A percentile compares a stretch with the other conserved stretches of the same genome.
Evolutionary conservation across 208 protist genomes (phyloP).

Genomic region (Cochliopodium minus): DNA sequence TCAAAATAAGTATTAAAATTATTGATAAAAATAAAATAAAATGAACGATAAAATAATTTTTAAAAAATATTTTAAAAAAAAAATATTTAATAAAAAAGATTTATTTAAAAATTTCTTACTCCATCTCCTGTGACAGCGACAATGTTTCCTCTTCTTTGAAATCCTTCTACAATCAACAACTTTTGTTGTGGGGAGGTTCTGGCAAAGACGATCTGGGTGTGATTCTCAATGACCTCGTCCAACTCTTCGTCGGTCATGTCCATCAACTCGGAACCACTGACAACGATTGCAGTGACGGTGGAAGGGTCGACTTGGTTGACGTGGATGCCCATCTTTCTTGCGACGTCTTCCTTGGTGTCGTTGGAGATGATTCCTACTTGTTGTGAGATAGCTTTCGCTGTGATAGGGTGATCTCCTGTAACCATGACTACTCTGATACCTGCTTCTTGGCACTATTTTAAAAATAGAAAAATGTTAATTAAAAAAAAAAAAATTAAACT

Average conservation of each 20-base stretch:
- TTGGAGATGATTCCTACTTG: conserved; percentile 53
- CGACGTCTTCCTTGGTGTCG: background rate
- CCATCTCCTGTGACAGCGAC: conserved; percentile 7
- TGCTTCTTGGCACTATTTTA: conserved; percentile 51
- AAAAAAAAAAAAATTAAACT: too few relatives aligned
- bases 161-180: conserved; percentile 38
- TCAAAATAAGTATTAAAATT: too few relatives aligned
- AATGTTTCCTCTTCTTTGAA: conserved; percentile 19
- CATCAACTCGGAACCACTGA: background rate
- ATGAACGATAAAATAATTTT: too few relatives aligned
- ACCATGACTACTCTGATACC: conserved; percentile 76
- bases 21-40: too few relatives aligned
- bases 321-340: background rate
- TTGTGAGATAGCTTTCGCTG: conserved; percentile 58
- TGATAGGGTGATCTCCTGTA: conserved; percentile 69
- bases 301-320: background rate
- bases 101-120: background rate
- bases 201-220: conserved; percentile 35
- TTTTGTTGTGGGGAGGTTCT: conserved; percentile 62
- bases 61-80: too few relatives aligned
- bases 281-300: background rate
- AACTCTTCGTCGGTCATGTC: background rate
- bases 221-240: background rate
- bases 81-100: too few relatives aligned
- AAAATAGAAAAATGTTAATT: too few relatives aligned